These are phyloP conservation scores for Thymus mandschuricus DNA, from an alignment of 257 asterid species.

Conservation along the genomic window DNA sequence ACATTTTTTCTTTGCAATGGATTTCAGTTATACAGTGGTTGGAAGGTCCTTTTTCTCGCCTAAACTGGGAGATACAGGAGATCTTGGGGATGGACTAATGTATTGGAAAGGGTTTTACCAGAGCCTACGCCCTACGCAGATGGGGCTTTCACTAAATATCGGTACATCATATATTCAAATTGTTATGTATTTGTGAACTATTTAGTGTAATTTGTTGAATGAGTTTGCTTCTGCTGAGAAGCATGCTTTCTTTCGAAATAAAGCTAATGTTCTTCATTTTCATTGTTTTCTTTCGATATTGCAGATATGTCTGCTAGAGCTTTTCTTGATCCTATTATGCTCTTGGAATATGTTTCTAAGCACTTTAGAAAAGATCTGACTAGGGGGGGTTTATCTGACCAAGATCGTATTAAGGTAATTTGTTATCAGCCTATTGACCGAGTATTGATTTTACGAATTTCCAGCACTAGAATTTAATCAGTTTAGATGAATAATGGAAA, in stretches of 20 bases:
- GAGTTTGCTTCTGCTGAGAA: background rate
- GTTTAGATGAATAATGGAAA: background rate
- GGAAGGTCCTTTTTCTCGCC: conserved; percentile 78
- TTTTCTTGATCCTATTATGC: conserved; percentile 60
- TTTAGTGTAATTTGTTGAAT: background rate
- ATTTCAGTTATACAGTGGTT: conserved; percentile 59
- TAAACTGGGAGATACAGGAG: conserved; percentile 36
- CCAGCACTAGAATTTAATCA: background rate
- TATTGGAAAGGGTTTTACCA: conserved; percentile 87
- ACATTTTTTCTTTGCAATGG: background rate
- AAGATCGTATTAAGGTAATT: conserved; percentile 68
- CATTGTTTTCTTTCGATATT: conserved; percentile 14
- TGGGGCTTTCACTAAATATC: conserved; percentile 82
- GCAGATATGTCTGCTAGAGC: conserved; percentile 86
- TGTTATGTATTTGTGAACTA: background rate
- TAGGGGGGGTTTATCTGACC: conserved; percentile 50
- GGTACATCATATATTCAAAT: conserved; percentile 41
- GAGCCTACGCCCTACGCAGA: conserved; percentile 86
- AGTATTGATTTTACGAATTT: background rate
- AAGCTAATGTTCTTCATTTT: background rate
- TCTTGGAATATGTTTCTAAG: conserved; percentile 42
- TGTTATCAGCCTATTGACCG: background rate
- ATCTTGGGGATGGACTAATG: conserved; percentile 63
- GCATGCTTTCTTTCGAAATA: background rate
- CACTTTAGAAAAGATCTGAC: conserved; percentile 42